phyloP scores from a whole-genome alignment of 768 basidiomycete genomes.

The Leccinellum luteum region DNA sequence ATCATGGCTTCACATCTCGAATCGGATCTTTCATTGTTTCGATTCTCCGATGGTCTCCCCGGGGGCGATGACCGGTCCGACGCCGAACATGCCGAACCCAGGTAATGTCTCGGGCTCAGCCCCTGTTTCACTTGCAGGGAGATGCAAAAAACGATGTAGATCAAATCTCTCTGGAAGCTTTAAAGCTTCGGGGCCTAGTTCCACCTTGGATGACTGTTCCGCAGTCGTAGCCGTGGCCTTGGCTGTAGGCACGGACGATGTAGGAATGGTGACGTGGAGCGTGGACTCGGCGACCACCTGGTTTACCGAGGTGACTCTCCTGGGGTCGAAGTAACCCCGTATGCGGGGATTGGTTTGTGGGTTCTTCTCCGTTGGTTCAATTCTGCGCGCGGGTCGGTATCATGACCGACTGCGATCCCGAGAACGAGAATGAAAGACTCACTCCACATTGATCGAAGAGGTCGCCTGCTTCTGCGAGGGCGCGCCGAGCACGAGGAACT shows the following conservation, averaged over 20 bases:
- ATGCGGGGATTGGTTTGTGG: constrained; percentile 15
- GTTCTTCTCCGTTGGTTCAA: constrained; percentile 29
- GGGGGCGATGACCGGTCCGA: constrained; percentile 23
- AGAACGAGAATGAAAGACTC: constrained; percentile 8
- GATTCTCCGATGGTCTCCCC: constrained; percentile 28
- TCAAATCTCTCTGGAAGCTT: constrained; percentile 12
- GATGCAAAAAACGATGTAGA: neutral
- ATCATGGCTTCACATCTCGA: neutral
- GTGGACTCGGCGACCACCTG: constrained; percentile 31
- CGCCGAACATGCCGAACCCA: constrained; percentile 28
- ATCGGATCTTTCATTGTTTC: neutral
- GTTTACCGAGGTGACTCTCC: constrained; percentile 31
- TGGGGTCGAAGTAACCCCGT: constrained; percentile 35
- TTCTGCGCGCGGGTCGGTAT: constrained; percentile 18
- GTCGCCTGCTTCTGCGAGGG: constrained; percentile 30
- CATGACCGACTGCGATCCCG: neutral
- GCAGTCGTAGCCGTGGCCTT: neutral
- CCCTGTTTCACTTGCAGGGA: constrained; percentile 23
- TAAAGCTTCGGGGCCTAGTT: constrained; percentile 19
- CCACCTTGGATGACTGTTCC: constrained; percentile 11
- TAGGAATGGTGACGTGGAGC: constrained; percentile 24
- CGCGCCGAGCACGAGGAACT: constrained; percentile 33
- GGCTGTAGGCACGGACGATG: constrained; percentile 15
- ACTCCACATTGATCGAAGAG: constrained; percentile 42
- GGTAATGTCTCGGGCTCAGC: constrained; percentile 22